phyloP scores from a whole-genome alignment of 768 basidiomycete species.

The Albatrellus ellisii region DNA sequence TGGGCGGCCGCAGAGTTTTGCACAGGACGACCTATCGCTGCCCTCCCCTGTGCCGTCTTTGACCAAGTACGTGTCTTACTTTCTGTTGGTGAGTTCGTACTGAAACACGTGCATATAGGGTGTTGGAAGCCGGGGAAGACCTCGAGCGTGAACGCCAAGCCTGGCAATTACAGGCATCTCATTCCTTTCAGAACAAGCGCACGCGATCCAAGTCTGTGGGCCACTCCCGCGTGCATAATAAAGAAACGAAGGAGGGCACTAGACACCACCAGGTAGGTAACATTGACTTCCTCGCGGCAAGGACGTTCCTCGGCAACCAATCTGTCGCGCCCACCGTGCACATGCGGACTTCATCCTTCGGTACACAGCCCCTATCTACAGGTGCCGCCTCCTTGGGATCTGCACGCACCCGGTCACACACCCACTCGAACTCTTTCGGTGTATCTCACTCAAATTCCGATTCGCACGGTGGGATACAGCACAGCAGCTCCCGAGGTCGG shows the following conservation, averaged over 20 bases:
- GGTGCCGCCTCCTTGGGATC: conserved; percentile 15
- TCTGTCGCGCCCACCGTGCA: conserved; percentile 32
- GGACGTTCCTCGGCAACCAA: conserved; percentile 57
- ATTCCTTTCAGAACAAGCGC: conserved; percentile 52
- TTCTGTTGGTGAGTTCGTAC: not conserved
- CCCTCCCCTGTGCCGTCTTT: conserved; percentile 51
- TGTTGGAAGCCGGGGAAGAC: conserved; percentile 48
- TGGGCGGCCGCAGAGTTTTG: conserved; percentile 42
- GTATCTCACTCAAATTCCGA: conserved; percentile 8
- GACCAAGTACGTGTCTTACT: conserved; percentile 21
- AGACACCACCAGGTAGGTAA: conserved; percentile 19
- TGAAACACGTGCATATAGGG: conserved; percentile 26
- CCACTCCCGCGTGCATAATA: conserved; percentile 15
- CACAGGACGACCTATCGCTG: conserved; percentile 43
- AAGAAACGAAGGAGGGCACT: no score
- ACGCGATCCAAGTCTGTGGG: conserved; percentile 48
- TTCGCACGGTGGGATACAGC: not conserved
- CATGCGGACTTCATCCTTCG: conserved; percentile 11
- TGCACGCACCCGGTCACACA: conserved; percentile 11
- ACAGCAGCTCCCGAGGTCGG: conserved; percentile 18
- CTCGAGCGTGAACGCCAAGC: conserved; percentile 49
- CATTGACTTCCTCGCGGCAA: conserved; percentile 51
- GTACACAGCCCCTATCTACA: conserved; percentile 15
- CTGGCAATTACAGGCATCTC: conserved; percentile 53
- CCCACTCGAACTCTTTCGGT: not conserved